phyloP scores from a whole-genome alignment of 768 basidiomycete species.

The Ephemerocybe angulata region DNA sequence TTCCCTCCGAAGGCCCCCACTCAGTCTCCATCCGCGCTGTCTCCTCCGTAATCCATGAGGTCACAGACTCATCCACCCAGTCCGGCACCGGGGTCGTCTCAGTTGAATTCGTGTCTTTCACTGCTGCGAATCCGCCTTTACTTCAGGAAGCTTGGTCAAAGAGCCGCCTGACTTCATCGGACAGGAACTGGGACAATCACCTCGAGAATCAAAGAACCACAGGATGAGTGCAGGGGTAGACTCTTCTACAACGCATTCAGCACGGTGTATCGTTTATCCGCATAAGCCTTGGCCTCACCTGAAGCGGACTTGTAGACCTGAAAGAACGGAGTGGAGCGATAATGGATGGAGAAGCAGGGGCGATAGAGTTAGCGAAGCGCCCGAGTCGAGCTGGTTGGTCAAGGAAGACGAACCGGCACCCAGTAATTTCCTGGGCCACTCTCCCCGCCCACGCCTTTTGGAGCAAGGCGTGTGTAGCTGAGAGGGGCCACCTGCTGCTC shows the following conservation, averaged over 20 bases:
- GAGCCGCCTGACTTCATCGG: not conserved
- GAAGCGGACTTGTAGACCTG: constrained; percentile 35
- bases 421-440: constrained; percentile 71
- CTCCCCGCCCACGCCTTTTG: constrained; percentile 57
- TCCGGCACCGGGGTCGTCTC: constrained; percentile 42
- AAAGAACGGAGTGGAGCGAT: not conserved
- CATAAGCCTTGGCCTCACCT: constrained; percentile 23
- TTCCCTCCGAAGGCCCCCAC: constrained; percentile 52
- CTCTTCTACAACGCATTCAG: not conserved
- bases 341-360: not conserved
- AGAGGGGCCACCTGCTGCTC: constrained; percentile 53
- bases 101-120: constrained; percentile 32
- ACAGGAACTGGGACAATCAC: constrained; percentile 25
- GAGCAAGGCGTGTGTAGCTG: constrained; percentile 62
- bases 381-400: not conserved
- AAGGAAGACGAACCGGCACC: constrained; percentile 56
- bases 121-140: constrained; percentile 48
- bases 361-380: not conserved
- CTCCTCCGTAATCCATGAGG: constrained; percentile 56
- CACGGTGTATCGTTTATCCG: not conserved
- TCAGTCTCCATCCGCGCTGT: constrained; percentile 48
- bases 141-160: not conserved
- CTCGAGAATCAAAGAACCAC: constrained; percentile 80
- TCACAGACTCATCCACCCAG: constrained; percentile 66
- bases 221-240: not conserved